Percentiles rank a stretch among this genome's conserved stretches.
Evolutionary conservation across 2,329 filamentous ascomycete genomes (phyloP).

Genomic region (Microcyclospora pomicola): DNA sequence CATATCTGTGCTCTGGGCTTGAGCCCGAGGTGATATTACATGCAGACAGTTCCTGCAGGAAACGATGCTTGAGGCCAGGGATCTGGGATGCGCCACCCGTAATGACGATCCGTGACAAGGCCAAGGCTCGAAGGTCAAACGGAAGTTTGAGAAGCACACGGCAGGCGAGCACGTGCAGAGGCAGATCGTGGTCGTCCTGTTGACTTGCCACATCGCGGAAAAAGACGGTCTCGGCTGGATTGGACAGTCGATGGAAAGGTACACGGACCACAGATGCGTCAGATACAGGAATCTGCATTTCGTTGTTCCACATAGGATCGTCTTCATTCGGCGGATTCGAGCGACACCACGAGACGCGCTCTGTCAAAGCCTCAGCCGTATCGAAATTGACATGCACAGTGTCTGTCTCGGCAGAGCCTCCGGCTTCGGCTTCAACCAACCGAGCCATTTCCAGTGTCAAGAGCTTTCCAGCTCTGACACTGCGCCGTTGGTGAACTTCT

Average conservation of each 20-base stretch:
- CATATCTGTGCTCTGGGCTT: constrained; percentile 61
- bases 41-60: constrained; percentile 58
- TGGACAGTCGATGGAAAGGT: constrained; percentile 55
- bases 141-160: constrained; percentile 60
- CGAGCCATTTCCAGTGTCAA: constrained; percentile 57
- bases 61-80: constrained; percentile 62
- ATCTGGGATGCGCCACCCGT: constrained; percentile 68
- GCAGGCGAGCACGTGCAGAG: constrained; percentile 65
- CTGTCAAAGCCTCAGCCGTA: constrained; percentile 67
- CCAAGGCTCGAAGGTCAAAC: constrained; percentile 66
- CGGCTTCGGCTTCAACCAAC: constrained; percentile 39
- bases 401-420: constrained; percentile 31
- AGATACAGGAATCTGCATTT: constrained; percentile 21
- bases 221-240: constrained; percentile 62
- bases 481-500: constrained; percentile 58
- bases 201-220: constrained; percentile 47
- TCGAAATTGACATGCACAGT: constrained; percentile 39
- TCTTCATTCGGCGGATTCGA: constrained; percentile 15
- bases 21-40: constrained; percentile 60
- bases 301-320: neutral
- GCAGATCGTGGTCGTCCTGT: constrained; percentile 77
- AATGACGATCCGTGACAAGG: constrained; percentile 81
- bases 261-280: constrained; percentile 36
- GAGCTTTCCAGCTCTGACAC: constrained; percentile 57
- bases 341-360: constrained; percentile 63